Percentiles rank a stretch among this genome's conserved stretches.
These are phyloP conservation scores for Forsythia suspensa DNA, from an alignment of 257 asterid genomes.

Conservation along the genomic window DNA sequence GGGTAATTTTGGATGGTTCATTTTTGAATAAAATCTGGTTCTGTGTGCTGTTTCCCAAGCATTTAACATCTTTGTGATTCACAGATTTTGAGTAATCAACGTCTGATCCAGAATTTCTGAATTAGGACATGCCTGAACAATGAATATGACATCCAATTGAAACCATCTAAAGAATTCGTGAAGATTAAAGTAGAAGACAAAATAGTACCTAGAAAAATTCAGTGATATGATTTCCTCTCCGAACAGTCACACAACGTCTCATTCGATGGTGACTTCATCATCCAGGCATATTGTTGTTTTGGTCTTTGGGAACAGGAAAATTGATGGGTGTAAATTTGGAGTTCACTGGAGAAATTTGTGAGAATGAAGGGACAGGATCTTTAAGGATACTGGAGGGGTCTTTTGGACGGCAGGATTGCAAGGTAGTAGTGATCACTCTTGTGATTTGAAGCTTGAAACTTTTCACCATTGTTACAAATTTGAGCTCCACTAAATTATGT, in stretches of 20 bases:
- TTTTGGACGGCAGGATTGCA: too few species aligned
- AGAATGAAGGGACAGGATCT: too few species aligned
- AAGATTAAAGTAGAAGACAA: conserved; percentile 14
- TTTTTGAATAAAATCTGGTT: conserved; percentile 30
- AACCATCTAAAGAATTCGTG: conserved; percentile 15
- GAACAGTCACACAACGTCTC: conserved; percentile 46
- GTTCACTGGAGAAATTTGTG: too few species aligned
- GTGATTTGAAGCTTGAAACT: too few species aligned
- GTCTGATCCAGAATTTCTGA: conserved; percentile 45
- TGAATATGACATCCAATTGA: conserved; percentile 5
- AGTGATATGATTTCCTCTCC: conserved; percentile 11
- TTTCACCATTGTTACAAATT: too few species aligned
- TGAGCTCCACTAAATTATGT: too few species aligned
- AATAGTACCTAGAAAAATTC: conserved; percentile 52
- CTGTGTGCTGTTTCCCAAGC: conserved; percentile 36
- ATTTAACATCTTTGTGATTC: conserved; percentile 35
- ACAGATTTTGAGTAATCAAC: conserved; percentile 38
- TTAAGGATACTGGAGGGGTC: too few species aligned
- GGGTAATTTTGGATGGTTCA: conserved; percentile 29
- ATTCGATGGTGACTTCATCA: conserved; percentile 48
- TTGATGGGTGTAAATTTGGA: too few species aligned
- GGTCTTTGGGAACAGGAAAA: too few species aligned
- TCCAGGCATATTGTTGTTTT: conserved; percentile 25
- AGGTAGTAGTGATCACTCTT: too few species aligned
- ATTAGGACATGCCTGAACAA: conserved; percentile 14